Evolutionary conservation across 2,329 filamentous ascomycete genomes (phyloP), one percentile per base, ranked within the genome.

Genomic region (Trichoderma cornu-damae): DNA sequence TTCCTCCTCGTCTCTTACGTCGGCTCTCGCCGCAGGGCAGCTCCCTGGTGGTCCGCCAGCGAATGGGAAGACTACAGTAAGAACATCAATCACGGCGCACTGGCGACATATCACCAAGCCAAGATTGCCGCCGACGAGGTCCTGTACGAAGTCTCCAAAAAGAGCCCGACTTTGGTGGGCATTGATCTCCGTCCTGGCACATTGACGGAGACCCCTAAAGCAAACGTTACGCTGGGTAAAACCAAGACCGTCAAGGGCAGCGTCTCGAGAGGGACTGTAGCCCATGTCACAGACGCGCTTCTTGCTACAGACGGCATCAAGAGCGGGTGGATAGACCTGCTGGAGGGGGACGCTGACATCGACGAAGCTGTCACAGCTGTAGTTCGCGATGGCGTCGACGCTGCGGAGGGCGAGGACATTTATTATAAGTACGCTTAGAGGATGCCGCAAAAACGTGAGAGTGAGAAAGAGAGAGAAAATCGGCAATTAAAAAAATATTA

Each of bases 1-100:
- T 88, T 87, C 71, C 75, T 89, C 48, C 78, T 88, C 63, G 74
- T 89, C 52, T 87, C 84, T 0, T 85, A 86, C 62, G 68, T 82
- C 9, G 76, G 76, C 58, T 80, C 81, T 16, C 79, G 86, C 22
- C 75, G 78, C 24, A 56, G 61, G 5, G 72, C 72, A 28, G 79
- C 84, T 1, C 62, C 76, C 0, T 87, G 83, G 82, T 86, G 80
- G 80, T 68, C 73, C 20, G 72, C 77, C 4, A 75, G 72, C 8
- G 71, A 70, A 57, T 84, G 79, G 78, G 69, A 74, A n/a, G 68
- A 77, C 37, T 72, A 72, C 43, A 75, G 77, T 63, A 66, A 68
- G 9, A 72, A 73, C 34, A 63, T 72, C 58, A 74, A 74, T 67
- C 61, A 69, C 43, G 70, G 70, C 47, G 37, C 60, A 6, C 70